Evolutionary conservation across 2,329 filamentous ascomycete genomes (phyloP).

Genomic region (Waltergamsia citrina): DNA sequence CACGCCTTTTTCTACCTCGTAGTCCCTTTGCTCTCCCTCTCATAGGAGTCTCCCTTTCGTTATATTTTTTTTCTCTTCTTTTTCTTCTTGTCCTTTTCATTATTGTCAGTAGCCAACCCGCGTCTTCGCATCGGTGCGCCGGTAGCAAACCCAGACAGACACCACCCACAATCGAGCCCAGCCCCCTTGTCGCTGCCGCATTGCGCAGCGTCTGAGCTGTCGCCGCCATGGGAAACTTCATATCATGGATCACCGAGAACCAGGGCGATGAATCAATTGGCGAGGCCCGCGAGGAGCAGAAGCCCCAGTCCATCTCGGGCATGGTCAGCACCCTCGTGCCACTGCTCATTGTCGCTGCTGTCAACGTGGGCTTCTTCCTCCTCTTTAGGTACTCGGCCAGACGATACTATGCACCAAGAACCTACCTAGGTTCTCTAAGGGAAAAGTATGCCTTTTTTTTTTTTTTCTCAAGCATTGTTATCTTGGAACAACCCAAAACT

Average conservation of each 20-base stretch:
- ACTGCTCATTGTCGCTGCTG: conserved; percentile 33
- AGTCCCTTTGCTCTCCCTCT: too few relatives aligned
- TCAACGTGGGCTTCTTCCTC: conserved; percentile 44
- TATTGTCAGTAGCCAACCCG: neutral
- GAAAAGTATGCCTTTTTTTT: neutral
- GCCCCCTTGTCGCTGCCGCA: neutral
- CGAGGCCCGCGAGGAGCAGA: conserved; percentile 9
- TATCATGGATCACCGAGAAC: conserved; percentile 26
- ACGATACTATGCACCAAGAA: conserved; percentile 47
- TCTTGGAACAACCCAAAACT: neutral
- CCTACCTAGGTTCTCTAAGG: conserved; percentile 19
- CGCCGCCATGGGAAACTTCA: conserved; percentile 24
- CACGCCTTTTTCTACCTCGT: too few relatives aligned
- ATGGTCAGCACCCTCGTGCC: conserved; percentile 44
- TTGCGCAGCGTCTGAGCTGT: neutral
- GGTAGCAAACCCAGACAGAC: too few relatives aligned
- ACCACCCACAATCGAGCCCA: too few relatives aligned
- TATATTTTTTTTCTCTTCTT: too few relatives aligned
- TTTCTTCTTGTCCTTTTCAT: neutral
- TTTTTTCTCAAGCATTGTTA: neutral
- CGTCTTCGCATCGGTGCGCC: neutral
- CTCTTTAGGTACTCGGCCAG: conserved; percentile 34
- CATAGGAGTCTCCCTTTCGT: too few relatives aligned
- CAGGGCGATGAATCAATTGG: conserved; percentile 13
- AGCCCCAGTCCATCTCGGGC: conserved; percentile 24